A percentile compares a stretch with the other conserved stretches of the same genome.
These are phyloP conservation scores for Moesziomyces aphidis DNA, from an alignment of 1,284 basidiomycete species.

Conservation along the genomic window DNA sequence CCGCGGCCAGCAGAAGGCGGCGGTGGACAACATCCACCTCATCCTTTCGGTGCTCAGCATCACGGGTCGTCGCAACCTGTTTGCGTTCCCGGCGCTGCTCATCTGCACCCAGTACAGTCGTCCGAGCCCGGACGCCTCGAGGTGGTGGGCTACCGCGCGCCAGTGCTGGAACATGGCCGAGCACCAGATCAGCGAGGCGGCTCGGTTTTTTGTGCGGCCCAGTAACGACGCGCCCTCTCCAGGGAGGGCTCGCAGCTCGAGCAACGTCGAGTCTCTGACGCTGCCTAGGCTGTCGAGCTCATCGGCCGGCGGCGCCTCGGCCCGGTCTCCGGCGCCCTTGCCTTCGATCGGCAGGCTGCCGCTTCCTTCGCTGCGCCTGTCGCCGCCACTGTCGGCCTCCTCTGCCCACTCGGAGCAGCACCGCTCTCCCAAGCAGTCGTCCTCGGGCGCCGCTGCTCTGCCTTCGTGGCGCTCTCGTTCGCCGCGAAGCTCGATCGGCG, in stretches of 20 bases:
- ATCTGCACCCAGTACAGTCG: slow-evolving; percentile 48
- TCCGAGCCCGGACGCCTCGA: slow-evolving; percentile 32
- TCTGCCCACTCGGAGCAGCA: slow-evolving; percentile 10
- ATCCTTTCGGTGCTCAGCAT: slow-evolving; percentile 46
- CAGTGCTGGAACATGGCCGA: slow-evolving; percentile 50
- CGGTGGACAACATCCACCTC: slow-evolving; percentile 47
- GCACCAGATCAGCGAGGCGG: slow-evolving; percentile 35
- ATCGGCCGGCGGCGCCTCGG: slow-evolving; percentile 10
- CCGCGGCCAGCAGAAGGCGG: slow-evolving; percentile 41
- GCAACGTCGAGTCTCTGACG: slow-evolving; percentile 21
- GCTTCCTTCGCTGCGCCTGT: slow-evolving; percentile 40
- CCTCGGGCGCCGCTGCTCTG: neutral
- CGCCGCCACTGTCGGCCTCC: slow-evolving; percentile 26
- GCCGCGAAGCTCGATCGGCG: slow-evolving; percentile 30
- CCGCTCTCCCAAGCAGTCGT: slow-evolving; percentile 10
- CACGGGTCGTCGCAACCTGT: slow-evolving; percentile 45
- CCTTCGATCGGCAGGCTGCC: slow-evolving; percentile 37
- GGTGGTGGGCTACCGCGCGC: slow-evolving; percentile 47
- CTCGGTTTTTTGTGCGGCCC: slow-evolving; percentile 44
- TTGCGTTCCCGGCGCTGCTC: slow-evolving; percentile 47
- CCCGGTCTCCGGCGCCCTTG: slow-evolving; percentile 16
- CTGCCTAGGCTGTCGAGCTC: slow-evolving; percentile 38
- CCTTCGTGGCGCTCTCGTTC: slow-evolving; percentile 30
- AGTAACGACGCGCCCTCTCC: slow-evolving; percentile 43
- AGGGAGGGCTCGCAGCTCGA: slow-evolving; percentile 1